Evolutionary conservation across 176 grass and related monocot genomes (phyloP).

Genomic region (Dendrocalamus sinicus): DNA sequence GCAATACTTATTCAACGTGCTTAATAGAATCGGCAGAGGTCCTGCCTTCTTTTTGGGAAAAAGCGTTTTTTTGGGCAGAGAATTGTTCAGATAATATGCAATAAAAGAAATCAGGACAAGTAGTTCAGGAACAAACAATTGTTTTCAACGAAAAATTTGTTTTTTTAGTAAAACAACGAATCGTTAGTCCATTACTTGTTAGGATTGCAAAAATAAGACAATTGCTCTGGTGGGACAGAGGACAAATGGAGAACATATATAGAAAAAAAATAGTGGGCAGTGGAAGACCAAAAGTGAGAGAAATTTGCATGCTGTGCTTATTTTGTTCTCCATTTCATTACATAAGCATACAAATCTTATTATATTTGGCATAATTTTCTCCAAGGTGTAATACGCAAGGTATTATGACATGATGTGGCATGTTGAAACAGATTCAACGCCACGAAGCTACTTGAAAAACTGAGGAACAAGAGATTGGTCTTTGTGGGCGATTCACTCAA

Average conservation of each 20-base stretch:
- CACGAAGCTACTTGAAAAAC: conserved; percentile 58
- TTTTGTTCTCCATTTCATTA: neutral
- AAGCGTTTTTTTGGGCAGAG: neutral
- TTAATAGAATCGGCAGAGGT: neutral
- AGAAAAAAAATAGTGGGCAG: neutral
- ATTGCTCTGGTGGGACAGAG: neutral
- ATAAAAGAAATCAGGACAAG: neutral
- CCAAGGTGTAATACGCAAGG: neutral
- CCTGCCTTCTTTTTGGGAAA: neutral
- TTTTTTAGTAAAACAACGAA: neutral
- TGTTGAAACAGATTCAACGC: conserved; percentile 69
- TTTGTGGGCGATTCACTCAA: conserved; percentile 94
- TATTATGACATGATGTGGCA: neutral
- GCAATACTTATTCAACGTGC: neutral
- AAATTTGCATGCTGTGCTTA: neutral
- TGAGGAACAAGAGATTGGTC: conserved; percentile 79
- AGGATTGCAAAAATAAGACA: neutral
- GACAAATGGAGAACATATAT: neutral
- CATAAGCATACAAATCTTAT: neutral
- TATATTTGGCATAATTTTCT: neutral
- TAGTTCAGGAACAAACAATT: neutral
- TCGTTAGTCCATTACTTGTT: neutral
- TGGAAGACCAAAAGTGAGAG: neutral
- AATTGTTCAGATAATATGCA: neutral
- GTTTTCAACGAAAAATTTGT: neutral